Evolutionary conservation across 2,329 filamentous ascomycete species (phyloP).

Genomic region (Paraphoma chrysanthemicola): DNA sequence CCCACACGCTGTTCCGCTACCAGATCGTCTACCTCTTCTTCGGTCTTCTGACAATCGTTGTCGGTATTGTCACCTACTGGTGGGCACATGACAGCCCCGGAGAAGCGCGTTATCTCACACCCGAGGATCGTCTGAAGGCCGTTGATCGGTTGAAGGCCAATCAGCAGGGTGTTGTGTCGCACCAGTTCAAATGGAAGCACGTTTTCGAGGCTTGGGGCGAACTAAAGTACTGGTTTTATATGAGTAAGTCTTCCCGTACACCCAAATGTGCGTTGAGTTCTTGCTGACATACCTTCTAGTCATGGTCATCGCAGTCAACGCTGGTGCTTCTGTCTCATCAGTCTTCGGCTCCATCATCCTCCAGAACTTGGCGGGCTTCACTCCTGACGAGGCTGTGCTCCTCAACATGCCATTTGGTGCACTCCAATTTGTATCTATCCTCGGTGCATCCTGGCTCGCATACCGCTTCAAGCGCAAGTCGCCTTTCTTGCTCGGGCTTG

Average conservation of each 20-base stretch:
- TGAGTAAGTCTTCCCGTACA: constrained; percentile 12
- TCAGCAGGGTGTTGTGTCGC: constrained; percentile 74
- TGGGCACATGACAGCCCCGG: constrained; percentile 63
- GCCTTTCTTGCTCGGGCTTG: constrained; percentile 51
- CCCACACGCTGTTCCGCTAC: constrained; percentile 65
- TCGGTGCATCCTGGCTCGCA: constrained; percentile 60
- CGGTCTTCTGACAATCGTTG: constrained; percentile 48
- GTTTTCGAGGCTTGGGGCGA: constrained; percentile 63
- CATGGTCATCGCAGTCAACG: constrained; percentile 31
- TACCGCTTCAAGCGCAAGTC: constrained; percentile 67
- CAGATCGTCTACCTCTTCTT: constrained; percentile 61
- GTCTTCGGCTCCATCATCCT: constrained; percentile 66
- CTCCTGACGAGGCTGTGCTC: constrained; percentile 64
- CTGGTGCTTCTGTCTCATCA: constrained; percentile 59
- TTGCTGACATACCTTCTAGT: constrained; percentile 1
- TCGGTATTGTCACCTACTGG: constrained; percentile 52
- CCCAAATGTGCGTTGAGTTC: neutral
- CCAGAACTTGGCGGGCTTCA: constrained; percentile 65
- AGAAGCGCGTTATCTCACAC: constrained; percentile 65
- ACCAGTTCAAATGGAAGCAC: constrained; percentile 71
- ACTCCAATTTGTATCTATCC: constrained; percentile 28
- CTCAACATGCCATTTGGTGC: constrained; percentile 61
- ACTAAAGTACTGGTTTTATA: constrained; percentile 60
- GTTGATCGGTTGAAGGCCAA: constrained; percentile 75
- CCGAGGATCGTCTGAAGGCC: constrained; percentile 71